These are phyloP conservation scores for Tuber calosporum DNA, from an alignment of 495 filamentous ascomycete species.

Conservation along the genomic window DNA sequence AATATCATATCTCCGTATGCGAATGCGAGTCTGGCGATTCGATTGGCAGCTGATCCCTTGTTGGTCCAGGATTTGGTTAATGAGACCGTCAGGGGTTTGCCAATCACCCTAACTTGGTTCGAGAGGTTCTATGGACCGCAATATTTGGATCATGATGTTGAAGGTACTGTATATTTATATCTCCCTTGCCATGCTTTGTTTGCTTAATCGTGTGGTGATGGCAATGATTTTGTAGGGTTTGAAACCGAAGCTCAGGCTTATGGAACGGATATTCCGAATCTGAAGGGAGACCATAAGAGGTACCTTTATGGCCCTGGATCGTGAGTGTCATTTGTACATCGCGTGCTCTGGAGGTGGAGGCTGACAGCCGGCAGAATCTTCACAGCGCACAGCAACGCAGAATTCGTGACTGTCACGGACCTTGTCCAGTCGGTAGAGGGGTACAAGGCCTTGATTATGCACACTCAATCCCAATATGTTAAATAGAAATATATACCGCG, in stretches of 20 bases:
- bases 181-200: not conserved
- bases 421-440: conserved; percentile 61
- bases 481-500: not conserved
- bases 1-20: conserved; percentile 79
- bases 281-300: conserved; percentile 62
- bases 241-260: conserved; percentile 74
- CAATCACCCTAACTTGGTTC: conserved; percentile 53
- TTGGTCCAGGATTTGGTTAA: conserved; percentile 51
- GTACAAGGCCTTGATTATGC: conserved; percentile 60
- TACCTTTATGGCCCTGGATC: conserved; percentile 84
- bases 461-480: conserved; percentile 46
- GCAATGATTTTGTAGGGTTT: conserved; percentile 51
- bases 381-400: conserved; percentile 78
- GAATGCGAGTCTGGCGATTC: conserved; percentile 56
- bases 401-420: conserved; percentile 62
- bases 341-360: not conserved
- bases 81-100: conserved; percentile 51
- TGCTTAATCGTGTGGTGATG: not conserved
- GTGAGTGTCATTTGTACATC: conserved; percentile 6
- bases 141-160: conserved; percentile 67
- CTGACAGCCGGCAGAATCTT: conserved; percentile 50
- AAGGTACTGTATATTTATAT: conserved; percentile 46
- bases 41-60: conserved; percentile 60
- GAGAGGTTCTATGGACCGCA: conserved; percentile 60
- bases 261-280: conserved; percentile 78